Conservation (phyloP, 129 eudicot species). For the Tagetes patula region DNA sequence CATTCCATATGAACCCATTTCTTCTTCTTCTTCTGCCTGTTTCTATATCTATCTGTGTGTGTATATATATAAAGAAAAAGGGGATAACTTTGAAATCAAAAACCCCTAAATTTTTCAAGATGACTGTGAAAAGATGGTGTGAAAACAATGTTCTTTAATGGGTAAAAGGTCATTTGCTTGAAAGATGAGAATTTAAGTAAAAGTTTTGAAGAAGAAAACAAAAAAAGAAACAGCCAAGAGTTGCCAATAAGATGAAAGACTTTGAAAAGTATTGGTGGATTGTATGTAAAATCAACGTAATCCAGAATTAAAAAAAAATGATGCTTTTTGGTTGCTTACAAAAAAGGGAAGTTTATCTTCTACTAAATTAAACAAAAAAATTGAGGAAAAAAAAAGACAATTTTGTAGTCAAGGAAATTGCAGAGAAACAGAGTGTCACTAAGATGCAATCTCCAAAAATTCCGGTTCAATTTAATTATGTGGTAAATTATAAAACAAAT, state of each 20-base stretch:
- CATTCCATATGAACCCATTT: conserved; percentile 87
- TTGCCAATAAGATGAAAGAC: conserved; percentile 32
- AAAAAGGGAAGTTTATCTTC: background rate
- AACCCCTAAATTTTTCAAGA: background rate
- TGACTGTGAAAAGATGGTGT: background rate
- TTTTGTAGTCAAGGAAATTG: conserved; percentile 13
- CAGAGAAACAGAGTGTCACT: conserved; percentile 26
- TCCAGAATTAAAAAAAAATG: background rate
- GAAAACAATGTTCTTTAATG: conserved; percentile 13
- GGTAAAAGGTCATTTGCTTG: background rate
- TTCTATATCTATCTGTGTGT: conserved; percentile 16
- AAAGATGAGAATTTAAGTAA: conserved; percentile 4
- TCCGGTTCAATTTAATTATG: conserved; percentile 18
- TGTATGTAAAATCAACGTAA: conserved; percentile 4
- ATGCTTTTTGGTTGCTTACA: conserved; percentile 20
- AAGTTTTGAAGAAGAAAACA: background rate
- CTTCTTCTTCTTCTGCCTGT: conserved; percentile 12
- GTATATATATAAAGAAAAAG: conserved; percentile 5
- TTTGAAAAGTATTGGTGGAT: conserved; percentile 15
- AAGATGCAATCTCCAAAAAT: conserved; percentile 37
- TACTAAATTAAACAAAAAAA: background rate
- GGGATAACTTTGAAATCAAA: conserved; percentile 16
- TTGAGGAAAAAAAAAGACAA: too few species aligned
- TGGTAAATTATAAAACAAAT: too few species aligned
- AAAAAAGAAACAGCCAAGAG: conserved; percentile 6